Base-by-base conservation (phyloP, 164 flowering plant genomes). In the Chloranthus sessilifolius region DNA sequence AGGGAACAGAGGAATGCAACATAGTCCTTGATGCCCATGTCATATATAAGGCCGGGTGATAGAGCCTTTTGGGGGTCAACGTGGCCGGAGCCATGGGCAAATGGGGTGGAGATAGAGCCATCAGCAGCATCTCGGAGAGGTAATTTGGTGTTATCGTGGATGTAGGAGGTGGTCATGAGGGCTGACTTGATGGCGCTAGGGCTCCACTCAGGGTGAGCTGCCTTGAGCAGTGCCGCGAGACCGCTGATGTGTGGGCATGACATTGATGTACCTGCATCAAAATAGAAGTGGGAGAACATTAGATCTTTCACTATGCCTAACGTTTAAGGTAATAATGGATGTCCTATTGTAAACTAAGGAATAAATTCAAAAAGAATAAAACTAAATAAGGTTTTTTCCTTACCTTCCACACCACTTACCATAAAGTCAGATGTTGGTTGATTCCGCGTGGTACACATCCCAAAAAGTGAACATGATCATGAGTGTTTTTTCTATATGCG, bases 161-260 rank as follows among this genome's bases (percentile, higher is more conserved):
- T 68, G 59, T 82, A 87, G 41, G 97, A 84, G 0, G 97, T 82
- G 31, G 97, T 89, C 88, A 89, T 86, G 28, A 89, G 77, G 0
- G 97, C 98, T 0, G 95, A 87, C 52, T 83, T 87, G 58, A 90
- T 85, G 0, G 91, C 91, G 36, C 89, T 81, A 7, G 98, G 85
- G 47, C 95, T 90, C 98, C 98, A 90, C 3, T 67, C 65, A 0
- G 91, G 94, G 53, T 90, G 94, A 4, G 91, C 95, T 4, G 91
- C 94, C 55, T 83, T 87, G n/a, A 90, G 65, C 63, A 90, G 47
- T 3, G 89, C 98, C 0, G 95, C 98, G 5, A 87, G 38, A 0
- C 98, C 98, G 46, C 87, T 81, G 20, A 90, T 73, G 64, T 90
- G 98, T 1, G 98, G 95, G 57, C 94, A 84, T 0, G 98, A 87